Percentiles rank a stretch among this genome's conserved stretches.
Evolutionary conservation across 176 grass and related monocot species (phyloP).

Genomic region (Typha latifolia): DNA sequence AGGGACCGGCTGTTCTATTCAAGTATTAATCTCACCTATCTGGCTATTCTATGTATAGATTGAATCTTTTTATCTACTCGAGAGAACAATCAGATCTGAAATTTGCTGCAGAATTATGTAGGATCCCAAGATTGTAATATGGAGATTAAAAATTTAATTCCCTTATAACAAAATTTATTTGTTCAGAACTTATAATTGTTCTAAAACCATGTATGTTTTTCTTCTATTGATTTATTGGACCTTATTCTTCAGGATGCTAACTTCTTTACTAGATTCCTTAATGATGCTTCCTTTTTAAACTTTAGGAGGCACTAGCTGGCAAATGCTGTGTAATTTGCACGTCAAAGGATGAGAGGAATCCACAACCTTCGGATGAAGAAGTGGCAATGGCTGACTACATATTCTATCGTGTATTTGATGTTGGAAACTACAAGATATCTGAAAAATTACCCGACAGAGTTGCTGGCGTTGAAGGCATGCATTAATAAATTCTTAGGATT

Average conservation of each 20-base stretch:
- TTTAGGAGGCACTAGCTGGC: conserved; percentile 69
- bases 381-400: conserved; percentile 59
- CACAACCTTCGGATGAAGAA: conserved; percentile 50
- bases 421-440: conserved; percentile 35
- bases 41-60: no score
- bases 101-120: no score
- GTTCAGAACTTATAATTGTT: no score
- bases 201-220: no score
- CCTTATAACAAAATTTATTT: no score
- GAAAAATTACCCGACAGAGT: conserved; percentile 54
- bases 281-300: conserved; percentile 15
- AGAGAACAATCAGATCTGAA: no score
- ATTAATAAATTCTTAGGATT: background rate
- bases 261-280: background rate
- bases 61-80: no score
- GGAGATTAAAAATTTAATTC: no score
- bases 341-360: conserved; percentile 66
- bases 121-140: no score
- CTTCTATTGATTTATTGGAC: no score
- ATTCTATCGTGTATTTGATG: conserved; percentile 76
- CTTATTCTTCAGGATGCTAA: background rate
- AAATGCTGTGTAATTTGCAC: conserved; percentile 86
- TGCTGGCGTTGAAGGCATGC: conserved; percentile 36
- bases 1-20: no score
- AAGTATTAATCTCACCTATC: no score